Conservation (phyloP, 306 rosid genomes). For the Aeschynomene evenia region DNA sequence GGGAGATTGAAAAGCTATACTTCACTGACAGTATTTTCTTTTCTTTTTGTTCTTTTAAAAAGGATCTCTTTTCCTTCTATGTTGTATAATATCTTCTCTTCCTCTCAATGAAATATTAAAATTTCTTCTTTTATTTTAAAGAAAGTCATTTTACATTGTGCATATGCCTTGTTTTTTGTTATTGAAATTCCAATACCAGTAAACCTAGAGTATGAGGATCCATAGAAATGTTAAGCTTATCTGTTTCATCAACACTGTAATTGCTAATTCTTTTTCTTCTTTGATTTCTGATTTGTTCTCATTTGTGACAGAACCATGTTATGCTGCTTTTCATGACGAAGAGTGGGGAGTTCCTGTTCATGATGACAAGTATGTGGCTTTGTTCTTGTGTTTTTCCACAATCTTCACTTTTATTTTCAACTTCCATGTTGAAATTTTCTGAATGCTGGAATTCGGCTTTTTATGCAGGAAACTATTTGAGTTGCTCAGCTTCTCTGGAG, state of each 20-base stretch:
- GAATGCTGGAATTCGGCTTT: slow-evolving; percentile 10
- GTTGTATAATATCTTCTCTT: no score
- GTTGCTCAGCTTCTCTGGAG: slow-evolving; percentile 76
- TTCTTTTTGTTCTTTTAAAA: no score
- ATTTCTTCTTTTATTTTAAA: no score
- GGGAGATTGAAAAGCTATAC: no score
- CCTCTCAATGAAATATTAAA: no score
- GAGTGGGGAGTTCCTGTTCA: slow-evolving; percentile 81
- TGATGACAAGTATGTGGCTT: slow-evolving; percentile 61
- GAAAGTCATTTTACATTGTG: neutral
- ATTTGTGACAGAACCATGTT: slow-evolving; percentile 51
- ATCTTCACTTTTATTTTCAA: slow-evolving; percentile 27
- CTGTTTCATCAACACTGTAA: neutral
- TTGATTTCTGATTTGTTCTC: slow-evolving; percentile 33
- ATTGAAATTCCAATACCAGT: slow-evolving; percentile 15
- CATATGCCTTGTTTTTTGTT: slow-evolving; percentile 22
- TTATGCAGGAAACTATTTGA: slow-evolving; percentile 64
- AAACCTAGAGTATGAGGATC: slow-evolving; percentile 24
- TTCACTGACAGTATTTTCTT: no score
- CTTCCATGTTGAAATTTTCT: slow-evolving; percentile 30
- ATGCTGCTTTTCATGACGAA: slow-evolving; percentile 65
- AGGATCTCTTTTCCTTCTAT: no score
- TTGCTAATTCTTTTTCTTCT: neutral
- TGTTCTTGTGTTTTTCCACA: slow-evolving; percentile 17
- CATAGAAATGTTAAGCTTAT: neutral